Base-by-base conservation (phyloP, 176 grass and related monocot species). In the Eragrostis curvula region DNA sequence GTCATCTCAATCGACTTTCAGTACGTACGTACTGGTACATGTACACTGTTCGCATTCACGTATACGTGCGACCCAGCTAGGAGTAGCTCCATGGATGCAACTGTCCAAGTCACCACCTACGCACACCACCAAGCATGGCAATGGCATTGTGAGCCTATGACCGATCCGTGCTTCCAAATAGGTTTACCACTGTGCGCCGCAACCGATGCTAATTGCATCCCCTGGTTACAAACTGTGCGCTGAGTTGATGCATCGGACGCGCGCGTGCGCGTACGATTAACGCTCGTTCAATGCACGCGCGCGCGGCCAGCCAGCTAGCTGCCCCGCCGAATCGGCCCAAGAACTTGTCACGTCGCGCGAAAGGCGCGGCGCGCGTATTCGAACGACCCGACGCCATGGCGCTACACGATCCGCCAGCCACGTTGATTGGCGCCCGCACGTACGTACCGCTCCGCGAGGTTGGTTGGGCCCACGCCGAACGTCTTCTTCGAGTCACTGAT, bases 161-260 rank as follows among this genome's bases (percentile, higher is more conserved):
- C 50, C 50, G 71, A 56, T 55, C 12, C 5, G 66, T 65, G 57
- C 6, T 51, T 41, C 24, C 57, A 3, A 79, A 73, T 73, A 53
- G 57, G 32, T 71, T 71, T 71, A 0, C 1, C 30, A 51, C 65
- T 49, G 51, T 44, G 58, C 0, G 58, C 53, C 44, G 15, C 3
- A 29, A 14, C 57, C n/a, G 20, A 11, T 11, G 23, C 30, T 43
- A 30, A 21, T 15, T 15, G 17, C 59, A 15, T 51, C 1, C 24
- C 10, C 11, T 17, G 5, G n/a, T n/a, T 2, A 9, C 23, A 25
- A 46, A 66, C 75, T 59, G 50, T 69, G 7, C 10, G 1, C 16
- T 12, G 85, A 60, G 42, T 30, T 76, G 71, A 82, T 76, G 85
- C 78, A 20, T 70, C 25, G 41, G 66, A 46, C 62, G 28, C 11